A percentile compares a stretch with the other conserved stretches of the same genome.
Conservation (phyloP, 1,139 yeast species). For the Hyphopichia burtonii region DNA sequence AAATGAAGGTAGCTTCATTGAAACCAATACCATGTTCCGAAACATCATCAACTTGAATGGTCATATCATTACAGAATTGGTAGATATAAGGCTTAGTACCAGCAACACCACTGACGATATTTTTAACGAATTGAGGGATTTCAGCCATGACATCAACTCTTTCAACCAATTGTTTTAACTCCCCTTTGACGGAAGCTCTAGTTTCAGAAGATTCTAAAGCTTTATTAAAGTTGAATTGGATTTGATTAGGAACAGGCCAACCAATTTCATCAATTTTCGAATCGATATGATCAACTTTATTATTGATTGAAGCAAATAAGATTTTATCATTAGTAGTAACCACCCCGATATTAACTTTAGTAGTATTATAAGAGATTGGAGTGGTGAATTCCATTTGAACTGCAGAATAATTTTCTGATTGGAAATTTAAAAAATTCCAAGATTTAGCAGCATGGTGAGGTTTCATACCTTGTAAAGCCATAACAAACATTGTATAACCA, state of each 20-base stretch:
- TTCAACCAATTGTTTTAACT: constrained; percentile 63
- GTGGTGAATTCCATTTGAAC: constrained; percentile 95
- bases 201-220: constrained; percentile 32
- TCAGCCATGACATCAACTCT: constrained; percentile 98
- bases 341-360: constrained; percentile 79
- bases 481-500: constrained; percentile 80
- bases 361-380: constrained; percentile 82
- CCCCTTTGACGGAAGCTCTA: constrained; percentile 50
- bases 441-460: constrained; percentile 98
- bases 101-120: constrained; percentile 89
- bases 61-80: constrained; percentile 70
- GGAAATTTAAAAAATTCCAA: constrained; percentile 94
- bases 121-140: constrained; percentile 90
- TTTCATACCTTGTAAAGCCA: constrained; percentile 99
- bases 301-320: constrained; percentile 64
- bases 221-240: constrained; percentile 59
- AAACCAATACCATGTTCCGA: constrained; percentile 68
- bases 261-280: constrained; percentile 73
- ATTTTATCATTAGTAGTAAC: constrained; percentile 64
- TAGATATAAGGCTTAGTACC: constrained; percentile 95
- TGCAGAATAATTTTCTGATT: constrained; percentile 69
- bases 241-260: constrained; percentile 82
- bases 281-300: constrained; percentile 62
- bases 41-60: constrained; percentile 33
- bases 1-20: constrained; percentile 80